These are phyloP conservation scores for Aspergillus aculeatinus DNA, from an alignment of 2,329 filamentous ascomycete genomes.

Conservation along the genomic window DNA sequence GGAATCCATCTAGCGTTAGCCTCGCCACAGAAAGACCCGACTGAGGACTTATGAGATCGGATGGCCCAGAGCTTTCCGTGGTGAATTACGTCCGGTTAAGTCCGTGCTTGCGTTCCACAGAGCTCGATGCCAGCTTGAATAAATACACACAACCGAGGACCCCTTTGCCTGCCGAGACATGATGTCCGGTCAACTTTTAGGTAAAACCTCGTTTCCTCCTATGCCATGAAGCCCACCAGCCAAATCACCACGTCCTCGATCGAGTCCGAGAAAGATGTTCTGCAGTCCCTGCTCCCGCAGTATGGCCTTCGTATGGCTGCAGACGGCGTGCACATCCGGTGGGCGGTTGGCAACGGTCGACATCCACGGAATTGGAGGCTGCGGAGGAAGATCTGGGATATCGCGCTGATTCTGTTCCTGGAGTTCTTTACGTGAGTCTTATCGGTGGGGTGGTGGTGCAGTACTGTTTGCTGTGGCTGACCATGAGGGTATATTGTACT, in stretches of 20 bases:
- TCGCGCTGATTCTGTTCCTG: conserved; percentile 27
- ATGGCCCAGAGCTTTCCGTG: neutral
- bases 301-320: conserved; percentile 30
- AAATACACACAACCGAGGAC: neutral
- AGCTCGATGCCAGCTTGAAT: neutral
- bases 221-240: neutral
- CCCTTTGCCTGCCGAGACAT: neutral
- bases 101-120: neutral
- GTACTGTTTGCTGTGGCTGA: neutral
- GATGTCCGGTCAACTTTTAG: neutral
- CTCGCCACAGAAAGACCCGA: neutral
- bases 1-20: neutral
- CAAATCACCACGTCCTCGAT: conserved; percentile 12
- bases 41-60: neutral
- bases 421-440: conserved; percentile 37
- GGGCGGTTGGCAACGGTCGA: conserved; percentile 29
- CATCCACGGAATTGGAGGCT: conserved; percentile 35
- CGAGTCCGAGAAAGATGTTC: conserved; percentile 18
- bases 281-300: conserved; percentile 23
- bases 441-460: neutral
- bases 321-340: conserved; percentile 33
- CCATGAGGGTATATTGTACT: conserved; percentile 6
- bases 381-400: conserved; percentile 30
- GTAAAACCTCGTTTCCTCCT: neutral
- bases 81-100: neutral